These are phyloP conservation scores for Acanthamoeba royreba DNA, from an alignment of 208 protist genomes.

Conservation along the genomic window DNA sequence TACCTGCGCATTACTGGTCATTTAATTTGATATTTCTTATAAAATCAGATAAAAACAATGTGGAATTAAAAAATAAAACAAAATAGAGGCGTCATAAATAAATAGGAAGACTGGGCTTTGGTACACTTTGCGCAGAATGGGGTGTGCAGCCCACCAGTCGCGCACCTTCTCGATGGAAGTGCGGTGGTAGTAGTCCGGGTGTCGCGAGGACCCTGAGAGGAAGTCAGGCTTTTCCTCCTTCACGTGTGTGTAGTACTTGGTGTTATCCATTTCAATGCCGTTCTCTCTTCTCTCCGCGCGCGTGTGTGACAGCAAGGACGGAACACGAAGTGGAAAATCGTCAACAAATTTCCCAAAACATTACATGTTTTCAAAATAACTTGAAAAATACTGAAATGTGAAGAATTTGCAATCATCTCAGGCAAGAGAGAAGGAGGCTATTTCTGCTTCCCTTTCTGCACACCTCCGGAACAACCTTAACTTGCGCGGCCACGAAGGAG, in stretches of 20 bases:
- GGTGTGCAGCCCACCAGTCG: not conserved
- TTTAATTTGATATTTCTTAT: not conserved
- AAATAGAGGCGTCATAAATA: not conserved
- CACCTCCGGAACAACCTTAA: no score
- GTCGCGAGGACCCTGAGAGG: not conserved
- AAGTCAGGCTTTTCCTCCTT: not conserved
- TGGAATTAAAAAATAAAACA: not conserved
- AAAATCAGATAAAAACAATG: not conserved
- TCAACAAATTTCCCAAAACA: no score
- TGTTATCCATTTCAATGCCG: no score
- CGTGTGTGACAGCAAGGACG: not conserved
- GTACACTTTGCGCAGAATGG: constrained; percentile 10
- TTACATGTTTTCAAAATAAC: no score
- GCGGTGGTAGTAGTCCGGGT: not conserved
- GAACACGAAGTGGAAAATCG: no score
- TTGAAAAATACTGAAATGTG: no score
- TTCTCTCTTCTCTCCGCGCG: not conserved
- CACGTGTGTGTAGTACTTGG: not conserved
- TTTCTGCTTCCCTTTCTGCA: not conserved
- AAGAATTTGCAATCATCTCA: no score
- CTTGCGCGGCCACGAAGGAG: no score
- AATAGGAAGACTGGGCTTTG: not conserved
- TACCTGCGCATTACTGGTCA: not conserved
- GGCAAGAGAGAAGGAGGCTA: no score
- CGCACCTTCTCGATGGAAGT: not conserved